Percentiles rank a stretch among this genome's conserved stretches.
These are phyloP conservation scores for Aurinia saxatilis DNA, from an alignment of 345 rosid genomes.

Conservation along the genomic window DNA sequence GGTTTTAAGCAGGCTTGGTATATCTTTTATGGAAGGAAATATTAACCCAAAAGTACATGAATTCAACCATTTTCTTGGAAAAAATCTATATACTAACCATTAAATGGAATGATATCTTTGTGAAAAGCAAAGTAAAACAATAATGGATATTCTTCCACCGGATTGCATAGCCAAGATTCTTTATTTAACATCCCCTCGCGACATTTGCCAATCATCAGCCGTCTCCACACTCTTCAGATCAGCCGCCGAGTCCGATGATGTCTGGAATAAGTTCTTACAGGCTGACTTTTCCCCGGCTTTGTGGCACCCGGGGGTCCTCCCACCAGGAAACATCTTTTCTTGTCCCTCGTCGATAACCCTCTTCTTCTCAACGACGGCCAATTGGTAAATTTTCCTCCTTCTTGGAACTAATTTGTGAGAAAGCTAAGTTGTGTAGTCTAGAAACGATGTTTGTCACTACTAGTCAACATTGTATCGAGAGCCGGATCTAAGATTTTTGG, in stretches of 20 bases:
- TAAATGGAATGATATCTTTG: background rate
- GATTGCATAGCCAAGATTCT: conserved; percentile 48
- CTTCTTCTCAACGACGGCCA: conserved; percentile 30
- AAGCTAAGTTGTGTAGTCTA: background rate
- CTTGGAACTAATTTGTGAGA: background rate
- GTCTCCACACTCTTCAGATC: conserved; percentile 49
- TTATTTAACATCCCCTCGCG: conserved; percentile 50
- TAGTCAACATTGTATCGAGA: background rate
- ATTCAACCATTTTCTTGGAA: no score
- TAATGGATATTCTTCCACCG: conserved; percentile 40
- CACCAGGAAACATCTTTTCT: conserved; percentile 47
- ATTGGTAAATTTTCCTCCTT: conserved; percentile 25
- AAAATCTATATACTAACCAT: no score
- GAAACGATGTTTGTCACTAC: background rate
- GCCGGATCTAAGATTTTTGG: no score
- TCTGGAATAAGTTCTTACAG: conserved; percentile 62
- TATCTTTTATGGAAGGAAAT: no score
- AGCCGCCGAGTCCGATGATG: conserved; percentile 49
- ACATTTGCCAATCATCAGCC: conserved; percentile 44
- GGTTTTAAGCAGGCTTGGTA: no score
- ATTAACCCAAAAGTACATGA: no score
- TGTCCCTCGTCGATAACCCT: conserved; percentile 40
- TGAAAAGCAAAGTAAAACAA: background rate
- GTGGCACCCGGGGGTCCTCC: conserved; percentile 9
- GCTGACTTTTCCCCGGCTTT: conserved; percentile 33